Evolutionary conservation across 768 basidiomycete genomes (phyloP).

Genomic region (Podaxis sp.): DNA sequence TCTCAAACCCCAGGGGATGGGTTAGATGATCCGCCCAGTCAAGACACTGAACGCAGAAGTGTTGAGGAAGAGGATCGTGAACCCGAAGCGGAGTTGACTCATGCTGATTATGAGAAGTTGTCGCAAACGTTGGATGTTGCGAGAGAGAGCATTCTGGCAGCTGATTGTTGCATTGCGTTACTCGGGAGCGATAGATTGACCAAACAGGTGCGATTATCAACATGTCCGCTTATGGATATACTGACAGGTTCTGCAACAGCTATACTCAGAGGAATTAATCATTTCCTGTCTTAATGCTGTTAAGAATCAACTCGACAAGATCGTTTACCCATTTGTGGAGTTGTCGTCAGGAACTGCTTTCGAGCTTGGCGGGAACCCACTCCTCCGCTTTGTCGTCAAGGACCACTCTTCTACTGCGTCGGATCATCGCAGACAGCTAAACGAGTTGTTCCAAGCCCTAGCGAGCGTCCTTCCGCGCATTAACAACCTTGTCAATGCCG

Average conservation of each 20-base stretch:
- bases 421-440: conserved; percentile 14
- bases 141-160: conserved; percentile 72
- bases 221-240: background rate
- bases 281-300: conserved; percentile 69
- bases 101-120: conserved; percentile 41
- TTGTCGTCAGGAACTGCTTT: conserved; percentile 42
- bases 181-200: conserved; percentile 75
- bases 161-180: conserved; percentile 77
- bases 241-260: conserved; percentile 32
- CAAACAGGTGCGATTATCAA: conserved; percentile 63
- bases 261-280: conserved; percentile 94
- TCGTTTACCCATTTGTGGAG: conserved; percentile 87
- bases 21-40: conserved; percentile 20
- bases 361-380: conserved; percentile 35
- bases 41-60: conserved; percentile 23
- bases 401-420: conserved; percentile 32
- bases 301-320: conserved; percentile 74
- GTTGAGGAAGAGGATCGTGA: conserved; percentile 15
- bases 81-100: conserved; percentile 12
- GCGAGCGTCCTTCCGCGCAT: conserved; percentile 71
- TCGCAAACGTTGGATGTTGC: conserved; percentile 53
- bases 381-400: conserved; percentile 49
- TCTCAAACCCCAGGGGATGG: conserved; percentile 38
- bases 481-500: conserved; percentile 66
- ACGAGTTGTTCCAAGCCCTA: conserved; percentile 71